Evolutionary conservation across 2,329 filamentous ascomycete genomes (phyloP).

Genomic region (Ceratocystiopsis brevicomis): DNA sequence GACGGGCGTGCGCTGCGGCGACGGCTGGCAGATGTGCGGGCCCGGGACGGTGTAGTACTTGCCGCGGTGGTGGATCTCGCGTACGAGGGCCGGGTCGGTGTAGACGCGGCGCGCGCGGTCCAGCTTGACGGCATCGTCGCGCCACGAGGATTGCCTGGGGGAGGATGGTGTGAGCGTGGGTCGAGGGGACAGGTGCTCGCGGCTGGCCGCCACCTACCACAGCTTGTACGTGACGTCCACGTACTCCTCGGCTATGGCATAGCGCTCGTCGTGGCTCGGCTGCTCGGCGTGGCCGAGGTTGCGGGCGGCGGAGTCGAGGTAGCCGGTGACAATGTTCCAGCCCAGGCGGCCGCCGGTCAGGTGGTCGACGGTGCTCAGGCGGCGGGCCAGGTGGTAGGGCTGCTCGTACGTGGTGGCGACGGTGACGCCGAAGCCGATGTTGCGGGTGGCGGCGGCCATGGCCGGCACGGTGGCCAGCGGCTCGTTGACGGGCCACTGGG

Average conservation of each 20-base stretch:
- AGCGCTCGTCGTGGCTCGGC: conserved; percentile 10
- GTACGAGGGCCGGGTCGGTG: conserved; percentile 5
- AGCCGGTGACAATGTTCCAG: conserved; percentile 8
- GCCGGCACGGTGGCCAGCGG: conserved; percentile 29
- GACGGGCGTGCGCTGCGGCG: conserved; percentile 9
- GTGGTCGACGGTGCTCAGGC: conserved; percentile 8
- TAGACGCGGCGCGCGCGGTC: conserved; percentile 3
- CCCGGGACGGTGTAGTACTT: conserved; percentile 4
- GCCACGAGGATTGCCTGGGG: conserved; percentile 4
- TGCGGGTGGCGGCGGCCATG: conserved; percentile 9
- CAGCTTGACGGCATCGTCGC: conserved; percentile 7
- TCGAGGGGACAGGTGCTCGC: too few relatives aligned
- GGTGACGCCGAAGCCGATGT: conserved; percentile 9
- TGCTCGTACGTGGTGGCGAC: conserved; percentile 8
- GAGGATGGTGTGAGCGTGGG: too few relatives aligned
- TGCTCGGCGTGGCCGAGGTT: conserved; percentile 7
- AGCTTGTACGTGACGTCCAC: conserved; percentile 11
- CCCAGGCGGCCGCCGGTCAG: conserved; percentile 5
- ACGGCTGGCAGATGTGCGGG: conserved; percentile 13
- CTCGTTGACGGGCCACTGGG: conserved; percentile 56
- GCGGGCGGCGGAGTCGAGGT: conserved; percentile 8
- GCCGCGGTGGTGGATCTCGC: conserved; percentile 6
- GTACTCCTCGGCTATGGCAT: conserved; percentile 11
- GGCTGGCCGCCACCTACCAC: too few relatives aligned
- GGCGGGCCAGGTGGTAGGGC: conserved; percentile 7